phyloP scores from a whole-genome alignment of 768 basidiomycete species.

The Neoboletus magnificus region DNA sequence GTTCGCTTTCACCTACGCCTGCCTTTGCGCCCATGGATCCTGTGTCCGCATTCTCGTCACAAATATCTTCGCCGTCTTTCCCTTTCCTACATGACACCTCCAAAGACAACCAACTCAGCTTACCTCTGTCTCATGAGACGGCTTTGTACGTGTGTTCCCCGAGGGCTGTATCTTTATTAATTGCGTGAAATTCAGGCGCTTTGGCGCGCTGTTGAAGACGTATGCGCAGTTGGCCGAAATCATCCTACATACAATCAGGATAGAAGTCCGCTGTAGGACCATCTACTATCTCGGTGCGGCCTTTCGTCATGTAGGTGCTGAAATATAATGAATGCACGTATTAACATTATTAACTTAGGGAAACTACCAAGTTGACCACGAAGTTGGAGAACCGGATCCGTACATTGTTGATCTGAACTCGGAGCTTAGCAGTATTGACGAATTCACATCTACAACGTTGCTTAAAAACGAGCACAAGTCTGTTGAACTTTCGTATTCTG shows the following conservation, averaged over 20 bases:
- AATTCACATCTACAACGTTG: conserved; percentile 58
- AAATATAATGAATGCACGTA: neutral
- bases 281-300: conserved; percentile 80
- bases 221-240: conserved; percentile 87
- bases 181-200: conserved; percentile 57
- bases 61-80: conserved; percentile 43
- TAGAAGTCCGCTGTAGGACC: conserved; percentile 82
- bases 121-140: conserved; percentile 89
- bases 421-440: conserved; percentile 75
- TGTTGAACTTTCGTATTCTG: conserved; percentile 24
- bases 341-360: conserved; percentile 49
- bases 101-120: conserved; percentile 49
- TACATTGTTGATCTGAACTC: conserved; percentile 82
- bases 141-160: conserved; percentile 57
- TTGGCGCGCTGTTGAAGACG: conserved; percentile 85
- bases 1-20: conserved; percentile 46
- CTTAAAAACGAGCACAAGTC: conserved; percentile 66
- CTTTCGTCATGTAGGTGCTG: conserved; percentile 60
- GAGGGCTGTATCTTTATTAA: neutral
- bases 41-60: conserved; percentile 39
- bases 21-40: conserved; percentile 47
- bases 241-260: conserved; percentile 81
- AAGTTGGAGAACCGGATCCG: conserved; percentile 88
- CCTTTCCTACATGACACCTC: conserved; percentile 39
- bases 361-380: conserved; percentile 76